Percentiles rank a stretch among this genome's conserved stretches.
Conservation (phyloP, 192 early-diverging fungal genomes). For the Coemansia umbellata region DNA sequence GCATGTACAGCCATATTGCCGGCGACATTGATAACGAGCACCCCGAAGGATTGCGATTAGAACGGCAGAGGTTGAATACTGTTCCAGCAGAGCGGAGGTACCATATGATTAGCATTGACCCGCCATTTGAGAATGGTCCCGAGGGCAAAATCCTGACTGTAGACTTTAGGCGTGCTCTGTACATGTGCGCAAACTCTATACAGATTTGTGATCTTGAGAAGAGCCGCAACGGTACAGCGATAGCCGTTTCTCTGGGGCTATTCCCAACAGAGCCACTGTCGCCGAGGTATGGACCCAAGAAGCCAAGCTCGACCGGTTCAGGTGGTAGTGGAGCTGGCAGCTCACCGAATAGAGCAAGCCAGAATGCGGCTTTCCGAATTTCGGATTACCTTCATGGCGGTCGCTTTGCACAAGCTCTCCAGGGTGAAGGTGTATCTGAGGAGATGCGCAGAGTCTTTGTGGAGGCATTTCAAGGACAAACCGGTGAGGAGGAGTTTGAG, state of each 20-base stretch:
- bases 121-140: slow-evolving; percentile 19
- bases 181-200: slow-evolving; percentile 11
- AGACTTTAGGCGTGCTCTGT: slow-evolving; percentile 34
- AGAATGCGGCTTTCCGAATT: no score
- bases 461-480: no score
- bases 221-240: background rate
- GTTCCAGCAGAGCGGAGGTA: slow-evolving; percentile 35
- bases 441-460: no score
- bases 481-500: no score
- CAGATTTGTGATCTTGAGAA: slow-evolving; percentile 24
- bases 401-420: no score
- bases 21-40: slow-evolving; percentile 16
- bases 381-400: no score
- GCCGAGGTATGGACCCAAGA: background rate
- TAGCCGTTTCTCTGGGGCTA: slow-evolving; percentile 23
- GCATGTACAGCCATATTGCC: slow-evolving; percentile 37
- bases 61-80: slow-evolving; percentile 15
- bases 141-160: slow-evolving; percentile 29
- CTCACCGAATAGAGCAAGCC: no score
- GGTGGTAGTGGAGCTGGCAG: no score
- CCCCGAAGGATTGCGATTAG: slow-evolving; percentile 19
- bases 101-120: slow-evolving; percentile 45
- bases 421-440: no score
- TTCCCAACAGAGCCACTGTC: slow-evolving; percentile 21
- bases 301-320: no score